Conservation (phyloP, 768 basidiomycete genomes). For the Tricholomella constricta region DNA sequence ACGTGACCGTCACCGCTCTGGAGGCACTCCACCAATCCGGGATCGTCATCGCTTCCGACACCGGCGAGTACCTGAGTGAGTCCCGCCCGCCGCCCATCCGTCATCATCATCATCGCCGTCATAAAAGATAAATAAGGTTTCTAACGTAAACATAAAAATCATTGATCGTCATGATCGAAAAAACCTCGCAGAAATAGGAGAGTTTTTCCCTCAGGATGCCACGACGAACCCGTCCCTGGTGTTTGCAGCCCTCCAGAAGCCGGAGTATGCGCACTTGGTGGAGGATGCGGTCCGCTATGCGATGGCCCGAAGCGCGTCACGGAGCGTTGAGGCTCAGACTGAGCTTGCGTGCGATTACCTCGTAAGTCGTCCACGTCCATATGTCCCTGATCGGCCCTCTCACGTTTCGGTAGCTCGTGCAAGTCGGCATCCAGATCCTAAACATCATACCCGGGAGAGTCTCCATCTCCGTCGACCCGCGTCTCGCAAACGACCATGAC, state of each 20-base stretch:
- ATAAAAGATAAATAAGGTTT: too few relatives aligned
- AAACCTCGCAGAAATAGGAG: conserved; percentile 29
- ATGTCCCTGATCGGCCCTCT: not conserved
- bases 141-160: too few relatives aligned
- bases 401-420: conserved; percentile 27
- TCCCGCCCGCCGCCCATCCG: not conserved
- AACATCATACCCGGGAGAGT: conserved; percentile 36
- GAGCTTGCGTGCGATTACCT: conserved; percentile 32
- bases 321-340: conserved; percentile 22
- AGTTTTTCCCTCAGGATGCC: conserved; percentile 34
- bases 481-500: conserved; percentile 29
- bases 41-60: conserved; percentile 35
- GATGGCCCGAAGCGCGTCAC: conserved; percentile 5
- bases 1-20: conserved; percentile 25
- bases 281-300: conserved; percentile 32
- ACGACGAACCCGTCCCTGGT: conserved; percentile 40
- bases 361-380: conserved; percentile 19
- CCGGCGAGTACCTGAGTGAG: conserved; percentile 35
- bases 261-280: conserved; percentile 32
- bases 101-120: too few relatives aligned
- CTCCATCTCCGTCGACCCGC: conserved; percentile 38
- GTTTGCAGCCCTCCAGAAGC: conserved; percentile 32
- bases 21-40: conserved; percentile 30
- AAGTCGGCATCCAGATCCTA: conserved; percentile 33
- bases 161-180: conserved; percentile 3